Conservation (phyloP, 2,329 filamentous ascomycete species). For the Phialophora verrucosa region DNA sequence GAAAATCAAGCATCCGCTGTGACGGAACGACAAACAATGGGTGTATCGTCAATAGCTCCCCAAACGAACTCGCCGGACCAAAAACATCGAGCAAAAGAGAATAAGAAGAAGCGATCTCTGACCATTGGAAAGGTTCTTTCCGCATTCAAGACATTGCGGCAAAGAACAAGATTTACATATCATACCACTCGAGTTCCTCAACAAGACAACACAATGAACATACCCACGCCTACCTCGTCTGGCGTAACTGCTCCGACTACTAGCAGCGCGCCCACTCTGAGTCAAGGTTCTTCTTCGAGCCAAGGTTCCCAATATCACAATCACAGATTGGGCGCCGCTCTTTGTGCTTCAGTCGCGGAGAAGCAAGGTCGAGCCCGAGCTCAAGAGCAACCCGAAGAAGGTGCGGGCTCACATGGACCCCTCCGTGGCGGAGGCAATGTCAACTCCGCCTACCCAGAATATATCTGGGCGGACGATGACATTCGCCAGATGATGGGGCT, state of each 20-base stretch:
- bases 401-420: neutral
- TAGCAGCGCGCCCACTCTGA: neutral
- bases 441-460: neutral
- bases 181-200: neutral
- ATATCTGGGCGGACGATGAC: neutral
- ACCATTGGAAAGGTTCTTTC: conserved; percentile 4
- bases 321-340: neutral
- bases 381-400: neutral
- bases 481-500: neutral
- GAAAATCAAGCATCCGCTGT: neutral
- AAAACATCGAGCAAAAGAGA: neutral
- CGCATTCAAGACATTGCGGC: neutral
- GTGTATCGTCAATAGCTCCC: neutral
- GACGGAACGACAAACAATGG: neutral
- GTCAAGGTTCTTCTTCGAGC: neutral
- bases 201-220: neutral
- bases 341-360: neutral
- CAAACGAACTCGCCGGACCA: neutral
- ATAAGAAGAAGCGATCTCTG: conserved; percentile 3
- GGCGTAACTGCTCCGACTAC: neutral
- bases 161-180: neutral
- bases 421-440: conserved; percentile 20
- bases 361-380: conserved; percentile 5
- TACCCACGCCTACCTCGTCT: neutral
- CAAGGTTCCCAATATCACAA: neutral